Base-by-base conservation (phyloP, 208 protist species). In the Wallacemonas sp. region DNA sequence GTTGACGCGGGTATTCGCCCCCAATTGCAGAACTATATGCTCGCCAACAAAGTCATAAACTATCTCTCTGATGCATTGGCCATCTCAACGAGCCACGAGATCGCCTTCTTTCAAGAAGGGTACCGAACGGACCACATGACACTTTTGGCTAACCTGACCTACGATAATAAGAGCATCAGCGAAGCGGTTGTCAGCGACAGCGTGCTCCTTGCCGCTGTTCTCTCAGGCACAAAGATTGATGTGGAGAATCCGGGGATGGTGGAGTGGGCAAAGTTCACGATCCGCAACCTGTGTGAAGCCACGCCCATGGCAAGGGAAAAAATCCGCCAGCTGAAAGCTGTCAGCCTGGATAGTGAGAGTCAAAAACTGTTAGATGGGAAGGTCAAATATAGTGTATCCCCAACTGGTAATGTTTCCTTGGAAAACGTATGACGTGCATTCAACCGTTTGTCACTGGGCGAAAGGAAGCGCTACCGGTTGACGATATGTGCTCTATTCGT, bases 231-330 rank as follows among this genome's bases (percentile, higher is more conserved):
- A 14, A 74, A 80, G 9, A 84, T 94, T 56, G 91, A 97, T 59
- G 87, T 88, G 49, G 91, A 97, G 31, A 97, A 97, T 62, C 86
- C 91, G 15, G 84, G 87, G 17, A 88, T 95, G 78, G 84, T 81
- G 1, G 85, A 97, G 65, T 97, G 91, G 89, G 82, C 91, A 17
- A 77, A 93, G 62, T 97, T 97, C 59, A 70, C 75, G 12, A 90
- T 97, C 38, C 79, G 89, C 27, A 97, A 97, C 65, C 73, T 97
- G 28, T 94, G 86, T 61, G 68, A 55, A 14, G 80, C 75, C 12
- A 77, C 73, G n/a, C 41, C 61, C 6, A 55, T 67, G 30, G 90
- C 85, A 22, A 47, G 72, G 28, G 87, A 92, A 19, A 84, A 78
- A 53, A 82, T 96, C 39, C 66, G 73, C 30, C 51, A 77, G 47